phyloP scores from a whole-genome alignment of 2,329 filamentous ascomycete genomes.

The Fusarium sp. region DNA sequence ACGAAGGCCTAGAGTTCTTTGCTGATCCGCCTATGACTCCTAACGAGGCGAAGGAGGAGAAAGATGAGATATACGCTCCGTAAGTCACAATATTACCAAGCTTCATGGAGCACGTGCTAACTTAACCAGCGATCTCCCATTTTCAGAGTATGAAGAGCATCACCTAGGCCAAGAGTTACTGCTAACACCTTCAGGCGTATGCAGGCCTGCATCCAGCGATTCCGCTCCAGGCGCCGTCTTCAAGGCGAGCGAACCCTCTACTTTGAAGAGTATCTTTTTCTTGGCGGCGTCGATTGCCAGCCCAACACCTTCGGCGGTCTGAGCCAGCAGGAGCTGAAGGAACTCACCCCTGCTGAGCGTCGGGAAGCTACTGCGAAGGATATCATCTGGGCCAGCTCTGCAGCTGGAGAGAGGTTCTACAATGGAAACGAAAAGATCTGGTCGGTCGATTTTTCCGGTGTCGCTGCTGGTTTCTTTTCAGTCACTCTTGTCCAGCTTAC shows the following conservation, averaged over 20 bases:
- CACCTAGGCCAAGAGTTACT: neutral
- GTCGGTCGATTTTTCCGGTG: conserved; percentile 82
- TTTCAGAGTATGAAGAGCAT: conserved; percentile 63
- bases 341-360: conserved; percentile 71
- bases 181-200: conserved; percentile 71
- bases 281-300: conserved; percentile 80
- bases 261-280: conserved; percentile 84
- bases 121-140: conserved; percentile 60
- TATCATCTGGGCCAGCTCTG: conserved; percentile 63
- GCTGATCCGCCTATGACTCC: conserved; percentile 84
- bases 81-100: conserved; percentile 55
- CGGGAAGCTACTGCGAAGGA: conserved; percentile 73
- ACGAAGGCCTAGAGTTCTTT: conserved; percentile 69
- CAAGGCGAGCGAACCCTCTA: conserved; percentile 70
- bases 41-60: conserved; percentile 74
- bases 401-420: conserved; percentile 61
- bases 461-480: conserved; percentile 84
- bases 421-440: conserved; percentile 68
- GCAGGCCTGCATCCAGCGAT: conserved; percentile 86
- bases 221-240: conserved; percentile 80
- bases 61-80: conserved; percentile 72
- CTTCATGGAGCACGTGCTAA: conserved; percentile 30
- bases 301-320: conserved; percentile 71
- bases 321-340: conserved; percentile 64
- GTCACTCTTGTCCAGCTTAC: conserved; percentile 66